Conservation (phyloP, 768 basidiomycete genomes). For the Hysterangium stoloniferum region DNA sequence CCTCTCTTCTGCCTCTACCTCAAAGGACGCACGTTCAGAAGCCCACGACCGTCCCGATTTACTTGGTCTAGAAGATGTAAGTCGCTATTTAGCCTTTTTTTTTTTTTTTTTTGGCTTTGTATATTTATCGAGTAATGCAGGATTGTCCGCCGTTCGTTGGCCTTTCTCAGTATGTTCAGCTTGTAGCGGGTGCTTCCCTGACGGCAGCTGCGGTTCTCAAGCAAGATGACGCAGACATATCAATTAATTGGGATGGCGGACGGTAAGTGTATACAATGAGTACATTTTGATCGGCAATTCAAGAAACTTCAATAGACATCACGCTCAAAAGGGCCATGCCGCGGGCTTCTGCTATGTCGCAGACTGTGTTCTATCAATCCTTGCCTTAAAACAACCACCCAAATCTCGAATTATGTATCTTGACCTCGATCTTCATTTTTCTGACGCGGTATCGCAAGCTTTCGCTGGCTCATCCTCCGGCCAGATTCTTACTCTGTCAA, state of each 20-base stretch:
- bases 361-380: slow-evolving; percentile 77
- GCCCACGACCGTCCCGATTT: slow-evolving; percentile 24
- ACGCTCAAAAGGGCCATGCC: slow-evolving; percentile 69
- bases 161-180: slow-evolving; percentile 58
- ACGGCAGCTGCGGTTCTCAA: slow-evolving; percentile 61
- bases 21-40: neutral
- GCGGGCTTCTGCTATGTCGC: slow-evolving; percentile 94
- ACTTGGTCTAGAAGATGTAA: slow-evolving; percentile 58
- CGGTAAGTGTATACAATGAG: slow-evolving; percentile 35
- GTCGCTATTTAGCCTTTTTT: slow-evolving; percentile 8
- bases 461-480: slow-evolving; percentile 41
- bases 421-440: slow-evolving; percentile 88
- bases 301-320: slow-evolving; percentile 46
- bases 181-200: slow-evolving; percentile 72
- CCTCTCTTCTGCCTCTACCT: slow-evolving; percentile 18
- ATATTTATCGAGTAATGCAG: slow-evolving; percentile 27
- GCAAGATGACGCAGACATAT: slow-evolving; percentile 43
- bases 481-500: slow-evolving; percentile 55
- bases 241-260: slow-evolving; percentile 91
- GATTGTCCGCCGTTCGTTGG: slow-evolving; percentile 77
- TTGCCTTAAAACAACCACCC: slow-evolving; percentile 48
- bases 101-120: neutral
- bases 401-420: slow-evolving; percentile 77
- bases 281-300: neutral
- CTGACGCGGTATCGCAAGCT: slow-evolving; percentile 79